Evolutionary conservation across 192 early-diverging fungal genomes (phyloP).

Genomic region (Spizellomyces punctatus): DNA sequence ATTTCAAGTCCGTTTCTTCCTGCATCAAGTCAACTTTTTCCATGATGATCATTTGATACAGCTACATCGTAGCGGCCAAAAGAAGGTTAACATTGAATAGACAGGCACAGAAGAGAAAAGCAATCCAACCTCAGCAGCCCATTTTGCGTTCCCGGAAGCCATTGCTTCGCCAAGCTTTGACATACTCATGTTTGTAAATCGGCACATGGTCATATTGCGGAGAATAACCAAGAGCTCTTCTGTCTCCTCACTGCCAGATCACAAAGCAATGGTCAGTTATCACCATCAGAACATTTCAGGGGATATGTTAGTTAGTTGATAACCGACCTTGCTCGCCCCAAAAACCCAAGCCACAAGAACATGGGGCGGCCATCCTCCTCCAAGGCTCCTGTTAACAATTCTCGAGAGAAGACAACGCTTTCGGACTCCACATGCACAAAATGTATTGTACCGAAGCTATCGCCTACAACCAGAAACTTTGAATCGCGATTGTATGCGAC

Average conservation of each 20-base stretch:
- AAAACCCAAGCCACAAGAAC: conserved; percentile 15
- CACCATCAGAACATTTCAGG: not conserved
- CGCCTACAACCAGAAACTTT: conserved; percentile 38
- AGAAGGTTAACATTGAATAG: no score
- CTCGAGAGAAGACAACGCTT: conserved; percentile 22
- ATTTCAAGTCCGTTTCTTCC: conserved; percentile 4
- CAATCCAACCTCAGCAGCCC: not conserved
- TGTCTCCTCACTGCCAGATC: conserved; percentile 1
- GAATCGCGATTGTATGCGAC: conserved; percentile 29
- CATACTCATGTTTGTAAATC: conserved; percentile 40
- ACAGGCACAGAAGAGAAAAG: no score
- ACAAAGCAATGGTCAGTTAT: not conserved
- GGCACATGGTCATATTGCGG: conserved; percentile 15
- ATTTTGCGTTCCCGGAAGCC: not conserved
- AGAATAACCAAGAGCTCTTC: conserved; percentile 41
- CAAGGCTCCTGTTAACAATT: conserved; percentile 8
- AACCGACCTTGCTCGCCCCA: not conserved
- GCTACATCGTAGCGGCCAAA: not conserved
- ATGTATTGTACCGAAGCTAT: conserved; percentile 32
- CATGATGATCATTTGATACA: conserved; percentile 26
- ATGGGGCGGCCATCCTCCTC: conserved; percentile 1
- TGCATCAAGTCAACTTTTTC: conserved; percentile 25
- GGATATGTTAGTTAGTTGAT: not conserved
- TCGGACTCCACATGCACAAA: conserved; percentile 37
- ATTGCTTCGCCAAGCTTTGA: conserved; percentile 22